phyloP scores from a whole-genome alignment of 768 basidiomycete genomes.

The Boletellus ananas region DNA sequence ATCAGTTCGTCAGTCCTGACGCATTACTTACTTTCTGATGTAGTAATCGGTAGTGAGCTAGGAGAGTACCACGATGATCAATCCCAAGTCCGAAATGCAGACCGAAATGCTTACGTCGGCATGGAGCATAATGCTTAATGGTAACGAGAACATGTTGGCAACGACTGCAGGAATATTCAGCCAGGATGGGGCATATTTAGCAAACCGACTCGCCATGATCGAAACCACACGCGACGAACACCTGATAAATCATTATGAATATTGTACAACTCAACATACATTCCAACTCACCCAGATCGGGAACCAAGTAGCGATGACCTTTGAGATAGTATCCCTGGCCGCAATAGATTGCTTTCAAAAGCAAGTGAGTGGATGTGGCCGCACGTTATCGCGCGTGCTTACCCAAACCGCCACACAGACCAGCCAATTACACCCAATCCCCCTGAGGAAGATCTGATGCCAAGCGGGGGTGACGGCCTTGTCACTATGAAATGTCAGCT shows the following conservation, averaged over 20 bases:
- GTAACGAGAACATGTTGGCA: slow-evolving; percentile 76
- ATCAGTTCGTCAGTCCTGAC: neutral
- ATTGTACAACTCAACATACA: neutral
- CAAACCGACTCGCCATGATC: slow-evolving; percentile 54
- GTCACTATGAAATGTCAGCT: slow-evolving; percentile 33
- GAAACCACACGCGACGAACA: slow-evolving; percentile 67
- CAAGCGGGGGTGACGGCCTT: slow-evolving; percentile 65
- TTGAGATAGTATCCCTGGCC: slow-evolving; percentile 65
- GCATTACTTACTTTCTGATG: slow-evolving; percentile 55
- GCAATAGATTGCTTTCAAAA: slow-evolving; percentile 59
- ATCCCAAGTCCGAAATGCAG: neutral
- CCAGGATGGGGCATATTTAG: neutral
- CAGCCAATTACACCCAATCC: slow-evolving; percentile 76
- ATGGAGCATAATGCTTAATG: slow-evolving; percentile 67
- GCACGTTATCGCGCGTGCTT: slow-evolving; percentile 19
- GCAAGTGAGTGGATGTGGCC: neutral
- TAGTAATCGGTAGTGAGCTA: slow-evolving; percentile 44
- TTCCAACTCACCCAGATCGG: slow-evolving; percentile 60
- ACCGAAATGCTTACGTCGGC: slow-evolving; percentile 47
- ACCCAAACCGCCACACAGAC: slow-evolving; percentile 75
- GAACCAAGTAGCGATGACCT: slow-evolving; percentile 67
- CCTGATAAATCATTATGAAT: slow-evolving; percentile 30
- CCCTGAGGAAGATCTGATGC: slow-evolving; percentile 70
- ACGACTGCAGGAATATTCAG: slow-evolving; percentile 40
- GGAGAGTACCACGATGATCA: neutral